Evolutionary conservation across 192 early-diverging fungal genomes (phyloP).

Genomic region (Dissophora ornata): DNA sequence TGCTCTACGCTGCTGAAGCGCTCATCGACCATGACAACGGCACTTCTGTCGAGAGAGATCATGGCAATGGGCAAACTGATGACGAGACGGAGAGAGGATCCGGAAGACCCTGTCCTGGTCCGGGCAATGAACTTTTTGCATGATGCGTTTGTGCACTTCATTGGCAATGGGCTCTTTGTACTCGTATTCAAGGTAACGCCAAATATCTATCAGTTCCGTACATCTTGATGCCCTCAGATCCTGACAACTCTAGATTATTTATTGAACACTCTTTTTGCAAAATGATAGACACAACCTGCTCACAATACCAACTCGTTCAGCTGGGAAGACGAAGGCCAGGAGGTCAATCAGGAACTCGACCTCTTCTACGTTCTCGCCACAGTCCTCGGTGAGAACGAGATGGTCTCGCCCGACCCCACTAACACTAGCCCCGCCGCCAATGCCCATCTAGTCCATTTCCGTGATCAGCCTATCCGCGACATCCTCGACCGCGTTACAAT

Average conservation of each 20-base stretch:
- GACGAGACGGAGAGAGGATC: conserved; percentile 58
- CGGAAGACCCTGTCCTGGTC: conserved; percentile 57
- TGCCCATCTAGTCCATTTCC: conserved; percentile 53
- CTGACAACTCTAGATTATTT: not conserved
- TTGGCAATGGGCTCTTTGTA: conserved; percentile 69
- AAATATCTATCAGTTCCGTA: not conserved
- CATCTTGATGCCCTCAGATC: not conserved
- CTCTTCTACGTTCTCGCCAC: conserved; percentile 64
- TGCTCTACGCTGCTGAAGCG: conserved; percentile 60
- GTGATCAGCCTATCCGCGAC: conserved; percentile 68
- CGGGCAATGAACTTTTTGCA: conserved; percentile 66
- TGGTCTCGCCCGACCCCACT: conserved; percentile 57
- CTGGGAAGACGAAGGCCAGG: conserved; percentile 52
- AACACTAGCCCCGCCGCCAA: not conserved
- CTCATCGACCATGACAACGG: conserved; percentile 66
- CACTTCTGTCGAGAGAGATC: conserved; percentile 67
- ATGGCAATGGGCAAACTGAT: conserved; percentile 66
- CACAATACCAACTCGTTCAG: conserved; percentile 23
- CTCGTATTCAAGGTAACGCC: conserved; percentile 68
- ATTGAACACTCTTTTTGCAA: not conserved
- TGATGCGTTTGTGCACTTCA: conserved; percentile 64
- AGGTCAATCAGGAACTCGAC: conserved; percentile 60
- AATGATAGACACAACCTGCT: conserved; percentile 28
- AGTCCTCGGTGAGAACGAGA: conserved; percentile 60
- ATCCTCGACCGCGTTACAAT: conserved; percentile 60